Percentiles rank a stretch among this genome's conserved stretches.
Evolutionary conservation across 768 basidiomycete species (phyloP).

Genomic region (Phallus indusiatus): DNA sequence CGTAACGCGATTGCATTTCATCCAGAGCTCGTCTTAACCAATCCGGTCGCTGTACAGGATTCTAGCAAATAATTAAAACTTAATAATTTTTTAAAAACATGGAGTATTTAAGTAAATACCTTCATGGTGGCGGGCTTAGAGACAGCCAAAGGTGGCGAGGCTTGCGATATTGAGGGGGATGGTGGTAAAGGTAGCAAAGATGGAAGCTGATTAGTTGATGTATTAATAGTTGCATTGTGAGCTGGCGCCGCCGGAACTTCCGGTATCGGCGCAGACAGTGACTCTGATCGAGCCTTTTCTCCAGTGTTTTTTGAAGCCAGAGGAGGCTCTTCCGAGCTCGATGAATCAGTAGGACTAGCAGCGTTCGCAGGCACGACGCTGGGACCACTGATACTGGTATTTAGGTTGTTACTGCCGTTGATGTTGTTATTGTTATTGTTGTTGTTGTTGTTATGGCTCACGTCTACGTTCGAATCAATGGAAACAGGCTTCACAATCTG

Average conservation of each 20-base stretch:
- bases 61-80: neutral
- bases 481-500: neutral
- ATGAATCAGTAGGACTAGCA: constrained; percentile 19
- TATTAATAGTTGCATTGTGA: neutral
- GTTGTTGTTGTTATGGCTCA: neutral
- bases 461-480: neutral
- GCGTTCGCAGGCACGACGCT: neutral
- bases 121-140: constrained; percentile 13
- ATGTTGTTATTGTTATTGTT: neutral
- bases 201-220: neutral
- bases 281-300: constrained; percentile 28
- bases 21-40: constrained; percentile 69
- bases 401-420: neutral
- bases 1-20: constrained; percentile 60
- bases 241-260: constrained; percentile 14
- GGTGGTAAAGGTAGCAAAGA: constrained; percentile 6
- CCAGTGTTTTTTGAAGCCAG: constrained; percentile 43
- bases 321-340: constrained; percentile 66
- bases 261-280: constrained; percentile 21
- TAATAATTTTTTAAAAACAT: neutral
- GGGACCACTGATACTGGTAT: neutral
- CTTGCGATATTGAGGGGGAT: constrained; percentile 2
- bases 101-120: neutral
- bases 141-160: constrained; percentile 12
- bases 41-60: constrained; percentile 39